Percentiles rank a stretch among this genome's conserved stretches.
These are phyloP conservation scores for Cystobasidium pallidum DNA, from an alignment of 1,284 basidiomycete species.

Conservation along the genomic window DNA sequence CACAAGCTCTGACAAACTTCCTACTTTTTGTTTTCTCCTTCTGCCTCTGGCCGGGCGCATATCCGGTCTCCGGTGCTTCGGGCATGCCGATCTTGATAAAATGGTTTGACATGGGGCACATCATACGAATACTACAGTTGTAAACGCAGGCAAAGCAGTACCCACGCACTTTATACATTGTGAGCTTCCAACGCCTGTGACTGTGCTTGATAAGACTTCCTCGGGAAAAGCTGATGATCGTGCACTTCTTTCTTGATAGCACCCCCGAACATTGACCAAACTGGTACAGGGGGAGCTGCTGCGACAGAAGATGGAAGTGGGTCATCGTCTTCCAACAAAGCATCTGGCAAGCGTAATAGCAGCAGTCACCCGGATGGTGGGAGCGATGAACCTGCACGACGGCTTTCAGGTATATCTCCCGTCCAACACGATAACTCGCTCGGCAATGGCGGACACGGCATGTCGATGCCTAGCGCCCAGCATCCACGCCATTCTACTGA, in stretches of 20 bases:
- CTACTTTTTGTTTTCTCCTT: neutral
- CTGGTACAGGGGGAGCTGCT: neutral
- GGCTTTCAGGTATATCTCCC: conserved; percentile 1
- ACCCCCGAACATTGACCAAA: neutral
- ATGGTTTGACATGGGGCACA: conserved; percentile 44
- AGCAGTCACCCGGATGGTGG: neutral
- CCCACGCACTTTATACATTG: conserved; percentile 38
- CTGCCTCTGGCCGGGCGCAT: conserved; percentile 6
- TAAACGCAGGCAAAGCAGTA: conserved; percentile 48
- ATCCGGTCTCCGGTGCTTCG: conserved; percentile 22
- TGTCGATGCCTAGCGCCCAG: neutral
- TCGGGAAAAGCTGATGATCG: neutral
- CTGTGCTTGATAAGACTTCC: neutral
- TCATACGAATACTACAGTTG: conserved; percentile 37
- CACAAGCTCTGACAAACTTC: neutral
- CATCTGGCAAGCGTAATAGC: neutral
- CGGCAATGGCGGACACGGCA: neutral
- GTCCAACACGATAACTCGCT: neutral
- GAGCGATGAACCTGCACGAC: neutral
- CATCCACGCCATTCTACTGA: conserved; percentile 7
- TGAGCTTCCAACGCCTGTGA: neutral
- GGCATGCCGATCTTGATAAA: neutral
- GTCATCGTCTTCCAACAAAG: neutral
- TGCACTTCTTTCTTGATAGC: neutral
- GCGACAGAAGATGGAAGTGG: neutral